phyloP scores from a whole-genome alignment of 768 basidiomycete species.

The Tricholoma furcatifolium region DNA sequence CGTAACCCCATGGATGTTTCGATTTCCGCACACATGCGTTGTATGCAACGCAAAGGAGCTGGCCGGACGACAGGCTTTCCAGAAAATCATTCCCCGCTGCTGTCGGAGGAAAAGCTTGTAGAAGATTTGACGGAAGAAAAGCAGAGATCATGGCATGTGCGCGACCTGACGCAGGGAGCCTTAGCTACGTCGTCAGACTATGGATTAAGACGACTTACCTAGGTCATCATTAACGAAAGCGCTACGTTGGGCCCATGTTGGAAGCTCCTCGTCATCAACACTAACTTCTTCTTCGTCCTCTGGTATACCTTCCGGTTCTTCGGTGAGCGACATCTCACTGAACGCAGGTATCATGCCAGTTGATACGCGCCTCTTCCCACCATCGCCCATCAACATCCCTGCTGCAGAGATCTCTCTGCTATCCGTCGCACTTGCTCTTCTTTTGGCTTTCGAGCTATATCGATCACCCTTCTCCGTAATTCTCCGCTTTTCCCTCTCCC shows the following conservation, averaged over 20 bases:
- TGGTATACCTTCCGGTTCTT: slow-evolving; percentile 55
- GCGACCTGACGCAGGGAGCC: slow-evolving; percentile 46
- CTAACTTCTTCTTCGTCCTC: slow-evolving; percentile 45
- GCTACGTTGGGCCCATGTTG: slow-evolving; percentile 71
- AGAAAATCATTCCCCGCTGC: slow-evolving; percentile 44
- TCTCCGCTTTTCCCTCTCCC: slow-evolving; percentile 47
- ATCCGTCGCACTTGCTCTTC: slow-evolving; percentile 50
- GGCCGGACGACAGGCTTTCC: slow-evolving; percentile 65
- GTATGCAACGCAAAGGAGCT: slow-evolving; percentile 78
- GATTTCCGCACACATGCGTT: slow-evolving; percentile 80
- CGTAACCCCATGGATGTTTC: slow-evolving; percentile 85
- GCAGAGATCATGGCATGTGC: slow-evolving; percentile 57
- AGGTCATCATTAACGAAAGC: slow-evolving; percentile 55
- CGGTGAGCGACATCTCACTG: slow-evolving; percentile 42
- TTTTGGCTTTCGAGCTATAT: slow-evolving; percentile 39
- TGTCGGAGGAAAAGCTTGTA: slow-evolving; percentile 18
- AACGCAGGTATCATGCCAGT: slow-evolving; percentile 58
- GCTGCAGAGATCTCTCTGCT: slow-evolving; percentile 22
- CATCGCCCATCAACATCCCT: slow-evolving; percentile 19
- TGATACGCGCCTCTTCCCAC: slow-evolving; percentile 54
- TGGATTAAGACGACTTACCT: slow-evolving; percentile 38
- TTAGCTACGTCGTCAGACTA: neutral
- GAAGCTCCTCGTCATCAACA: slow-evolving; percentile 70
- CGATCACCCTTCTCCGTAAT: slow-evolving; percentile 39
- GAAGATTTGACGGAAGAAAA: slow-evolving; percentile 47